These are phyloP conservation scores for Parietaria judaica DNA, from an alignment of 306 rosid genomes.

Conservation along the genomic window DNA sequence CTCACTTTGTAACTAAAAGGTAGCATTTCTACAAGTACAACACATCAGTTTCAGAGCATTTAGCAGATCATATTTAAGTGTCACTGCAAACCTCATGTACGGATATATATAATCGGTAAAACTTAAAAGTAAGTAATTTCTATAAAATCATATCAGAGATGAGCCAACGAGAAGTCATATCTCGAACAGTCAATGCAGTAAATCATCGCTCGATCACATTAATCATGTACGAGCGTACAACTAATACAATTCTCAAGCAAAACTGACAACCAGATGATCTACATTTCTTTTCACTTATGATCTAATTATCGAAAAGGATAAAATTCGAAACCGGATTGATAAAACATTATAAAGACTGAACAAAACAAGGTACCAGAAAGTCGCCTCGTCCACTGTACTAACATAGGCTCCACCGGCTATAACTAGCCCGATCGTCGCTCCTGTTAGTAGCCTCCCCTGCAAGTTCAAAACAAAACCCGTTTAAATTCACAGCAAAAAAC, in stretches of 20 bases:
- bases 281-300: too few relatives aligned
- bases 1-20: not conserved
- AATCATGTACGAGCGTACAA: not conserved
- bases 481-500: constrained; percentile 16
- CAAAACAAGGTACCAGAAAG: constrained; percentile 80
- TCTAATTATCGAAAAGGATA: not conserved
- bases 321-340: not conserved
- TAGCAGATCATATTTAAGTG: too few relatives aligned
- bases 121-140: too few relatives aligned
- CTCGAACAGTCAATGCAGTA: too few relatives aligned
- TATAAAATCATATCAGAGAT: too few relatives aligned
- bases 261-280: too few relatives aligned
- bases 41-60: not conserved
- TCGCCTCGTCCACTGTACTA: constrained; percentile 98
- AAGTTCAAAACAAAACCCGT: constrained; percentile 23
- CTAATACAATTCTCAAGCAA: not conserved
- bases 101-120: too few relatives aligned
- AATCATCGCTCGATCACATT: too few relatives aligned
- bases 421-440: constrained; percentile 69
- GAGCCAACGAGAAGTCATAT: too few relatives aligned
- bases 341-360: constrained; percentile 11
- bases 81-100: too few relatives aligned
- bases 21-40: not conserved
- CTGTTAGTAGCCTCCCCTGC: constrained; percentile 78
- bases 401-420: constrained; percentile 96